These are phyloP conservation scores for Dothideomycetes sp. DNA, from an alignment of 2,329 filamentous ascomycete species.

Conservation along the genomic window DNA sequence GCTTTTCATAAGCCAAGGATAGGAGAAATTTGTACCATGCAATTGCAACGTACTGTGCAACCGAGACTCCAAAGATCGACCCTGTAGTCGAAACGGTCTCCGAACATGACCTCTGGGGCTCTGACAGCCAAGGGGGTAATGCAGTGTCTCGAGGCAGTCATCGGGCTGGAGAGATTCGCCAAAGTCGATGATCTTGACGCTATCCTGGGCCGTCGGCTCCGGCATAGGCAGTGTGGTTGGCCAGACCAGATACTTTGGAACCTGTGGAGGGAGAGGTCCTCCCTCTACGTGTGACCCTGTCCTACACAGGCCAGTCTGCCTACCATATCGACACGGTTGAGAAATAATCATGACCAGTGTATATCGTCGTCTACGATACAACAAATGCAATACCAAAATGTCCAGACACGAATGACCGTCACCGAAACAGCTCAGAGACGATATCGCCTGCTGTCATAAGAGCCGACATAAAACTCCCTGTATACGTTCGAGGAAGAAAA, in stretches of 20 bases:
- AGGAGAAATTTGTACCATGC: not conserved
- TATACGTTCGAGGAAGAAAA: too few species aligned
- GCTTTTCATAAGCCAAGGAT: not conserved
- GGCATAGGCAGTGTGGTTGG: conserved; percentile 8
- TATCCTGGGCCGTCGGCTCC: not conserved
- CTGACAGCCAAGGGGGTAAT: conserved; percentile 24
- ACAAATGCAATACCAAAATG: too few species aligned
- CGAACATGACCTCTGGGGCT: conserved; percentile 29
- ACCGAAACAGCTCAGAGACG: too few species aligned
- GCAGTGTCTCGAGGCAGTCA: conserved; percentile 17
- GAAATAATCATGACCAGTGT: too few species aligned
- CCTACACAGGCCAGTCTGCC: too few species aligned
- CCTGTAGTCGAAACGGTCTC: conserved; percentile 23
- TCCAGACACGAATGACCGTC: too few species aligned
- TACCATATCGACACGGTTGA: too few species aligned
- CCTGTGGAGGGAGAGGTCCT: too few species aligned
- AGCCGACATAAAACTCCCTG: too few species aligned
- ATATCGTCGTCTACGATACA: too few species aligned
- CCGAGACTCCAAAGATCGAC: conserved; percentile 29
- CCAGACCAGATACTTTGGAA: conserved; percentile 15
- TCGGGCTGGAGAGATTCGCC: conserved; percentile 24
- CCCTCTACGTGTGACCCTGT: too few species aligned
- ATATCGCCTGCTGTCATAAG: too few species aligned
- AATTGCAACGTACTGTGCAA: conserved; percentile 21
- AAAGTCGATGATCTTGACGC: conserved; percentile 27